Evolutionary conservation across 768 basidiomycete species (phyloP).

Genomic region (Lentinula edodes): DNA sequence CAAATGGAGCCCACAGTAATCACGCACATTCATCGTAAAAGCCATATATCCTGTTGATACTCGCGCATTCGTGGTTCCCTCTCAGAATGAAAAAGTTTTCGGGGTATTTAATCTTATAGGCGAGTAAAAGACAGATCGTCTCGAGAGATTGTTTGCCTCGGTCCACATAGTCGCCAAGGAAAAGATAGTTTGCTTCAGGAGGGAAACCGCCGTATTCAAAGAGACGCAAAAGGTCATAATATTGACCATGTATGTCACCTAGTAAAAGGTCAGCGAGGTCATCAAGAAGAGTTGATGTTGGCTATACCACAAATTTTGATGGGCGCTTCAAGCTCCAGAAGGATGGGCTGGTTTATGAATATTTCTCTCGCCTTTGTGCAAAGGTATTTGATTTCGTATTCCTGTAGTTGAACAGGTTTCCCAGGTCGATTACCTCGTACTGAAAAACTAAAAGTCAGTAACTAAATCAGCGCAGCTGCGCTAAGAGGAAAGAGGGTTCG

Average conservation of each 20-base stretch:
- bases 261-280: conserved; percentile 12
- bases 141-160: conserved; percentile 98
- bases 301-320: conserved; percentile 96
- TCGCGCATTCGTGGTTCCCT: conserved; percentile 98
- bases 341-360: conserved; percentile 98
- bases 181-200: conserved; percentile 99
- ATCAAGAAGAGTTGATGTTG: conserved; percentile 6
- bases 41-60: conserved; percentile 99
- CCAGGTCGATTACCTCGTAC: conserved; percentile 98
- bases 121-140: conserved; percentile 97
- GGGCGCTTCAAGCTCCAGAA: conserved; percentile 96
- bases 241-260: conserved; percentile 99
- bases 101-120: conserved; percentile 99
- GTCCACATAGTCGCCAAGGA: conserved; percentile 99
- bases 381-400: conserved; percentile 99
- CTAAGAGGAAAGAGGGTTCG: neutral
- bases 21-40: conserved; percentile 98
- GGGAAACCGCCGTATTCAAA: conserved; percentile 99
- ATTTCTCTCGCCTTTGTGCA: conserved; percentile 99
- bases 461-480: too few species aligned
- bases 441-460: conserved; percentile 23
- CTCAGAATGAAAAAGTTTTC: conserved; percentile 99
- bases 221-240: conserved; percentile 95
- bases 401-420: conserved; percentile 95
- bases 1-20: neutral